Percentiles rank a stretch among this genome's conserved stretches.
Evolutionary conservation across 768 basidiomycete species (phyloP).

Genomic region (Boletus pseudo-olivaceus): DNA sequence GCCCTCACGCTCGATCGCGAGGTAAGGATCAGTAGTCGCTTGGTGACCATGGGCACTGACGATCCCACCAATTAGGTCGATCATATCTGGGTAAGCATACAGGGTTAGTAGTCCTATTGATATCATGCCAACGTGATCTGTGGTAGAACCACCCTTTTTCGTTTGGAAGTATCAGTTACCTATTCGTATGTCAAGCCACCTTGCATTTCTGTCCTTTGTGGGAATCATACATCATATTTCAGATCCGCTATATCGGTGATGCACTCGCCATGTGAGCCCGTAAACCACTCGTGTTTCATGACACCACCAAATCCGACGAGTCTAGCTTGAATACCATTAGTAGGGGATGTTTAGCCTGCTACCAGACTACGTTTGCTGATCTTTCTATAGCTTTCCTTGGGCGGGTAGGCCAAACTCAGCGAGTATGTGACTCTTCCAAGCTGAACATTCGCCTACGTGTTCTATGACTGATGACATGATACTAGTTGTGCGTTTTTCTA

Average conservation of each 20-base stretch:
- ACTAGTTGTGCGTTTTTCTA: slow-evolving; percentile 6
- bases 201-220: background rate
- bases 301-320: background rate
- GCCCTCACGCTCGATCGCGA: slow-evolving; percentile 16
- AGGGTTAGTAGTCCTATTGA: background rate
- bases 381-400: slow-evolving; percentile 12
- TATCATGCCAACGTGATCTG: background rate
- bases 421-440: slow-evolving; percentile 3
- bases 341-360: background rate
- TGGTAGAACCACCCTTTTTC: slow-evolving; percentile 1
- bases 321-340: slow-evolving; percentile 14
- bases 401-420: background rate
- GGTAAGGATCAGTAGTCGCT: background rate
- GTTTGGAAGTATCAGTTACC: slow-evolving; percentile 19
- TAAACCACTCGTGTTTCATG: background rate
- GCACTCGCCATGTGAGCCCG: slow-evolving; percentile 15
- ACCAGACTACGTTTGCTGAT: background rate
- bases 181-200: slow-evolving; percentile 14
- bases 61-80: slow-evolving; percentile 6
- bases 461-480: background rate
- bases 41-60: background rate
- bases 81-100: slow-evolving; percentile 18
- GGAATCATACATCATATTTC: background rate
- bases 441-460: background rate
- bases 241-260: slow-evolving; percentile 28